Evolutionary conservation across 495 filamentous ascomycete genomes (phyloP), one percentile per base, ranked within the genome.

Genomic region (Penicillium salamii): DNA sequence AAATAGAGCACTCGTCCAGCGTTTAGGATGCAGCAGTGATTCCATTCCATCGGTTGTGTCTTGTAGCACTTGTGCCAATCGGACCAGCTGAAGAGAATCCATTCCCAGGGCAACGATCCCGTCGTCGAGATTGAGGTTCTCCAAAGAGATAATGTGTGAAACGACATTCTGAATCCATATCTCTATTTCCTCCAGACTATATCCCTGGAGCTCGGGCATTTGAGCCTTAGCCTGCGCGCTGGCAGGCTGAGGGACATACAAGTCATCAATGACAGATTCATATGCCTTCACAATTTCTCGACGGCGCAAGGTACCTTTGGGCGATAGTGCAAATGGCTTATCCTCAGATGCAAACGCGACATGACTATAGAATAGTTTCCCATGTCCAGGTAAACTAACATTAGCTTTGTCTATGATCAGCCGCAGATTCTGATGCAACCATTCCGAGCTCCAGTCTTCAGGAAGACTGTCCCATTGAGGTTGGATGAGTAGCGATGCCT

Each of bases 291-390:
- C n/a, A 18, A 49, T 32, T 18, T 7, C 28, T 24, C 35, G 46
- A 20, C 46, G 35, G 4, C 35, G 46, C 1, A 49, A n/a, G 2
- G 34, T 39, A 2, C 34, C 36, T 15, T 49, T 49, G 6, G 46
- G 46, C 9, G 46, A 39, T 12, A 39, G 19, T 12, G 20, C 8
- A 31, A 49, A 49, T 6, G 35, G 35, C 34, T 31, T 49, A 15
- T 39, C 46, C 3, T 21, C 18, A 15, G 34, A 39, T 15, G 35
- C 23, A 29, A 49, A 39, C 1, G 34, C 23, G 20, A 49, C 31
- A 13, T 49, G 34, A 21, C 21, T 49, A 5, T 33, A 11, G 12
- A 49, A 40, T n/a, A 49, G 14, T 7, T 39, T 39, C 5, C 21
- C 46, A 23, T 49, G 28, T 3, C 14, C 21, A 15, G 46, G 46